Percentiles rank a stretch among this genome's conserved stretches.
Conservation (phyloP, 2,329 filamentous ascomycete genomes). For the Scedosporium boydii region DNA sequence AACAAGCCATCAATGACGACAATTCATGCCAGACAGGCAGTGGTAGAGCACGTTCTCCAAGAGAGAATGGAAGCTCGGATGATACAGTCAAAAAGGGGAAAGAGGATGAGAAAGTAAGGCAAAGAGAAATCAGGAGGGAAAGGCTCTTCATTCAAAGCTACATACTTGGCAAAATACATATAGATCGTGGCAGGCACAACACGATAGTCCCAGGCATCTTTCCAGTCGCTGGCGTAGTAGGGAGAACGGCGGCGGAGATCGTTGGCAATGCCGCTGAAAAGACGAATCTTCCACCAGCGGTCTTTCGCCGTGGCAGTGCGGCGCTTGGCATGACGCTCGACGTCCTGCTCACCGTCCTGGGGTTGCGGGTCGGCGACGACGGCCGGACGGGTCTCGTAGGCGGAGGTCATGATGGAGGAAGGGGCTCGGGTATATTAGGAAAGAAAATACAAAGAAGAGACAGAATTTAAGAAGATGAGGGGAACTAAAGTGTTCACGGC, state of each 20-base stretch:
- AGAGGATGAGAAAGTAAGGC: neutral
- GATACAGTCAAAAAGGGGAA: neutral
- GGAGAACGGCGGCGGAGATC: slow-evolving; percentile 67
- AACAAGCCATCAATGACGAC: neutral
- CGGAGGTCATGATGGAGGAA: neutral
- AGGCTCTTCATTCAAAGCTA: slow-evolving; percentile 16
- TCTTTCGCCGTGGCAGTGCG: slow-evolving; percentile 6
- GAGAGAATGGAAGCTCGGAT: neutral
- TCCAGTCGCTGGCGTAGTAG: slow-evolving; percentile 75
- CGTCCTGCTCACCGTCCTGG: neutral
- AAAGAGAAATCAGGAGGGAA: neutral
- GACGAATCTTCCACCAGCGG: slow-evolving; percentile 63
- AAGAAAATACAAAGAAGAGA: neutral
- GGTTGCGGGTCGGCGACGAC: neutral
- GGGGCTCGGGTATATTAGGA: neutral
- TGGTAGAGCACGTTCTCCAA: neutral
- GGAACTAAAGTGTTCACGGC: too few relatives aligned
- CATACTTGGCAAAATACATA: slow-evolving; percentile 89
- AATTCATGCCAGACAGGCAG: neutral
- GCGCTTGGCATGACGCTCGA: neutral
- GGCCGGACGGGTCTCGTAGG: neutral
- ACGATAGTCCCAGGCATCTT: slow-evolving; percentile 82
- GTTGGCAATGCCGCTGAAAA: slow-evolving; percentile 72
- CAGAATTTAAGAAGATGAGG: neutral
- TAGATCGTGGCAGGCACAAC: slow-evolving; percentile 81